phyloP scores from a whole-genome alignment of 176 grass and related monocot genomes.

The Tillandsia fasciculata region DNA sequence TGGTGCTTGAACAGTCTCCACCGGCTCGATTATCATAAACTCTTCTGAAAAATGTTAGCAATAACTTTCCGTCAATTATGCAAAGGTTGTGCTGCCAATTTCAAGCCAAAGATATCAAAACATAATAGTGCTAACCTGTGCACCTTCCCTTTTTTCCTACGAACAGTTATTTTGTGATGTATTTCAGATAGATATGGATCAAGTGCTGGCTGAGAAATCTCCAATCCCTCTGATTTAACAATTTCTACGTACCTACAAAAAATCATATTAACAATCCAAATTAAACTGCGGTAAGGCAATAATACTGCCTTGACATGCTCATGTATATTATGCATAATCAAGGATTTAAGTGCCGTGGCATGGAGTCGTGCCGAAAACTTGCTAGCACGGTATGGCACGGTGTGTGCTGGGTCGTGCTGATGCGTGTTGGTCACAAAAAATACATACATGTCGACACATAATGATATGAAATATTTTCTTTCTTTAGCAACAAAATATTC shows the following conservation, averaged over 20 bases:
- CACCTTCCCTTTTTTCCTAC: conserved; percentile 36
- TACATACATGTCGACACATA: too few relatives aligned
- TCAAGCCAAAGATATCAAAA: conserved; percentile 9
- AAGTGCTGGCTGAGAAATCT: conserved; percentile 83
- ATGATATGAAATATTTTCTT: too few relatives aligned
- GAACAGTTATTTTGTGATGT: conserved; percentile 83
- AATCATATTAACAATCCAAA: conserved; percentile 1
- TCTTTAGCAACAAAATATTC: too few relatives aligned
- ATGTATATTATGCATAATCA: too few relatives aligned
- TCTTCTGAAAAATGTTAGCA: conserved; percentile 38
- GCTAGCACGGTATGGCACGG: too few relatives aligned
- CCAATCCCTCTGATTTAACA: conserved; percentile 75
- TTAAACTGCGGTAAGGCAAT: background rate
- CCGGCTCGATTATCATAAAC: conserved; percentile 41
- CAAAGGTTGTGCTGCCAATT: background rate
- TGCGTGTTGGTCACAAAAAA: too few relatives aligned
- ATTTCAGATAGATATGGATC: conserved; percentile 77
- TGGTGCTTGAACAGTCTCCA: conserved; percentile 42
- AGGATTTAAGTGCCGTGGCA: too few relatives aligned
- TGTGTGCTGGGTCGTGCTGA: too few relatives aligned
- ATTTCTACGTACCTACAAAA: conserved; percentile 63
- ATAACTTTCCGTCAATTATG: conserved; percentile 6
- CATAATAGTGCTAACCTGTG: conserved; percentile 43
- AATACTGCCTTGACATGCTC: background rate
- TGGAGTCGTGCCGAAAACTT: too few relatives aligned